phyloP scores from a whole-genome alignment of 352 stramenopile species.

The Phytophthora ramorum region DNA sequence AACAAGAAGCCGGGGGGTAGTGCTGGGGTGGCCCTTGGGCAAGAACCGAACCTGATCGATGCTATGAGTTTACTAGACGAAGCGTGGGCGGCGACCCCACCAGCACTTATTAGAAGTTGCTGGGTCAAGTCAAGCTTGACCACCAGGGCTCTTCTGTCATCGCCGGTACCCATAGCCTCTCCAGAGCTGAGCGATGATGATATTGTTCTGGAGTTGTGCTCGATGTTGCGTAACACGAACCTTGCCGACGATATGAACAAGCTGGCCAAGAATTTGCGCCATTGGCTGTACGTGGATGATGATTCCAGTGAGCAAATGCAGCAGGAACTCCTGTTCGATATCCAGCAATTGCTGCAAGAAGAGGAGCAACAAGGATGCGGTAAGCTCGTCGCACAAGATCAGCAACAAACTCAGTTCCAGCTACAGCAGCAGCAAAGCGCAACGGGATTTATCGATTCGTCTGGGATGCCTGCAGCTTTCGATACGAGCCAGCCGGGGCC shows the following conservation, averaged over 20 bases:
- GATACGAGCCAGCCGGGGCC: slow-evolving; percentile 6
- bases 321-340: slow-evolving; percentile 51
- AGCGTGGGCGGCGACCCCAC: slow-evolving; percentile 40
- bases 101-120: slow-evolving; percentile 26
- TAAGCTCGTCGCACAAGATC: slow-evolving; percentile 4
- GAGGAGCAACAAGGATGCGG: slow-evolving; percentile 35
- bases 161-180: not conserved
- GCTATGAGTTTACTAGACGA: slow-evolving; percentile 53
- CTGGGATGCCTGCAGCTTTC: slow-evolving; percentile 12
- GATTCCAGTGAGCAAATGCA: slow-evolving; percentile 63
- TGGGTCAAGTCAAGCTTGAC: slow-evolving; percentile 48
- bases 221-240: slow-evolving; percentile 41
- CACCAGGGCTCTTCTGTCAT: slow-evolving; percentile 2
- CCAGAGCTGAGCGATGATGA: slow-evolving; percentile 41
- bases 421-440: slow-evolving; percentile 21
- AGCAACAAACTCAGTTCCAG: slow-evolving; percentile 18
- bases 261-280: slow-evolving; percentile 47
- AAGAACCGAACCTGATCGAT: slow-evolving; percentile 49
- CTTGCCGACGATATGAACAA: slow-evolving; percentile 38
- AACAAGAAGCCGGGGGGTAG: slow-evolving; percentile 41
- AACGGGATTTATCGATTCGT: slow-evolving; percentile 14
- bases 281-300: slow-evolving; percentile 50
- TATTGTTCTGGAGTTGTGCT: slow-evolving; percentile 46
- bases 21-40: slow-evolving; percentile 45
- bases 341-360: slow-evolving; percentile 50